phyloP scores from a whole-genome alignment of 2,329 filamentous ascomycete genomes.

The Sporothrix protearum region DNA sequence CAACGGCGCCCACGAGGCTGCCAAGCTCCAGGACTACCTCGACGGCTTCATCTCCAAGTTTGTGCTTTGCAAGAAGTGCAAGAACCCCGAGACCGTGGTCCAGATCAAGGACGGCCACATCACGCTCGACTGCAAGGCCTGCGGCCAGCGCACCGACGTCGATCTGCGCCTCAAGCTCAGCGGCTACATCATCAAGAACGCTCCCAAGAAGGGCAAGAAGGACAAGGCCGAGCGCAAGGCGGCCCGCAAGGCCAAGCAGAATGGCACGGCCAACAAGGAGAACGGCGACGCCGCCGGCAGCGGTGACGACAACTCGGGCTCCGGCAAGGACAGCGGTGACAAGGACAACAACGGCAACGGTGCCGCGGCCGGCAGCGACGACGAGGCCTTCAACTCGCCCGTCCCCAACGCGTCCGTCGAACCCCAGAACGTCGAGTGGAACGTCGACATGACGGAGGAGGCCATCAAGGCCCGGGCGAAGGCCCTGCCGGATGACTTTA shows the following conservation, averaged over 20 bases:
- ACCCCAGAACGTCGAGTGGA: constrained; percentile 84
- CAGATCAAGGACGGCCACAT: constrained; percentile 92
- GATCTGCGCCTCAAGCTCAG: constrained; percentile 93
- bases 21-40: constrained; percentile 95
- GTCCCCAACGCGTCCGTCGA: constrained; percentile 47
- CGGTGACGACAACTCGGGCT: constrained; percentile 56
- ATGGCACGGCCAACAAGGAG: constrained; percentile 57
- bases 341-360: constrained; percentile 61
- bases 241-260: constrained; percentile 83
- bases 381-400: constrained; percentile 51
- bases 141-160: constrained; percentile 86
- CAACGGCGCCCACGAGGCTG: constrained; percentile 93
- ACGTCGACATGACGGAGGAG: constrained; percentile 92
- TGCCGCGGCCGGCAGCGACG: constrained; percentile 55
- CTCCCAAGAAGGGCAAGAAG: constrained; percentile 91
- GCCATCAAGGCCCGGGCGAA: constrained; percentile 92
- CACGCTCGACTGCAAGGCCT: constrained; percentile 96
- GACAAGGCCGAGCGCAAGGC: constrained; percentile 92
- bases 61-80: constrained; percentile 99
- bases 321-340: constrained; percentile 47
- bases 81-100: constrained; percentile 97
- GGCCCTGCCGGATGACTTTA: constrained; percentile 89
- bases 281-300: constrained; percentile 47
- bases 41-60: constrained; percentile 99
- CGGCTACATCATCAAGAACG: constrained; percentile 95